Base-by-base conservation (phyloP, 2,329 filamentous ascomycete genomes). In the Fusarium sp. region DNA sequence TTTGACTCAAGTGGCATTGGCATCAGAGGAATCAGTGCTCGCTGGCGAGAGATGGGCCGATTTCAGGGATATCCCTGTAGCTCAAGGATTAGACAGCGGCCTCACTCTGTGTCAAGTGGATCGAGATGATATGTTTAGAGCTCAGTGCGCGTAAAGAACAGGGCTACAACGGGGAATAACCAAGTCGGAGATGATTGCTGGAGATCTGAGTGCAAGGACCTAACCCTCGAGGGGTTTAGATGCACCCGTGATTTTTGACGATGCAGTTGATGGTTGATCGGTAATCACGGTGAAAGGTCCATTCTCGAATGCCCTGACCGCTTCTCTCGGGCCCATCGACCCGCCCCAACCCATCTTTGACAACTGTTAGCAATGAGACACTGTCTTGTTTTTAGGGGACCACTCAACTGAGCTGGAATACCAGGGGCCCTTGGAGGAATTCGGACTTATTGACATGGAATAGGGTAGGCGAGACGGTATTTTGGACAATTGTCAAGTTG, bases 11-110 rank as follows among this genome's bases (percentile, higher is more conserved):
- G 67, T 68, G 72, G 75, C 74, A 75, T 66, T 72, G 74, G 71
- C 63, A 60, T 43, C 66, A 68, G 68, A 72, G 71, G 66, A 74
- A 69, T 69, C 75, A 78, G 66, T 78, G 75, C 75, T 70, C 64
- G 54, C 60, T 72, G 68, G 68, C 66, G 56, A 60, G 59, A 56
- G 66, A 69, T 73, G 71, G 71, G 71, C 62, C 71, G 62, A 72
- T 72, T 61, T 38, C 56, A 71, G 60, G 71, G 67, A 40, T 15
- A 73, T 72, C 71, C 71, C 56, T 73, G 71, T 30, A 40, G 53
- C 33, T 40, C 60, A 68, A 60, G 65, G 69, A 64, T 59, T 52
- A 49, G 59, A 71, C 61, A 65, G 56, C 63, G 68, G 67, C 62
- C 65, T 76, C 73, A 70, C 64, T 73, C 62, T 67, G 47, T 61